Evolutionary conservation across 2,329 filamentous ascomycete genomes (phyloP).

Genomic region (Apiospora rasikravindrae): DNA sequence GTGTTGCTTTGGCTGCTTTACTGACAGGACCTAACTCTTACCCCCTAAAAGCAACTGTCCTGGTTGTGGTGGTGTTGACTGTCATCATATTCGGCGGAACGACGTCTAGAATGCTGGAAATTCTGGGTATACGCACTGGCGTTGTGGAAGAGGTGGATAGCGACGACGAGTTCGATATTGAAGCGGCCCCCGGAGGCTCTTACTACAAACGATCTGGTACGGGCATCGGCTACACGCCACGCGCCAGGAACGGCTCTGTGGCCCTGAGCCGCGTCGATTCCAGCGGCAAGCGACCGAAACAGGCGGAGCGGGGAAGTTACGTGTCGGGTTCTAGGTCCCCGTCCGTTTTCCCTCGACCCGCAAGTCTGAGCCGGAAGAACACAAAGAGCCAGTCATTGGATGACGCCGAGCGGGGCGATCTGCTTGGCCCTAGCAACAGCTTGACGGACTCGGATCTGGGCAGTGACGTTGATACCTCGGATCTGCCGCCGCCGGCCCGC

Average conservation of each 20-base stretch:
- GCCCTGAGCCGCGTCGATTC: slow-evolving; percentile 58
- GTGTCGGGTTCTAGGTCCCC: slow-evolving; percentile 60
- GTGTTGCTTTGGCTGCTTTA: slow-evolving; percentile 90
- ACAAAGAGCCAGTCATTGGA: slow-evolving; percentile 47
- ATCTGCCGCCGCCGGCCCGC: slow-evolving; percentile 66
- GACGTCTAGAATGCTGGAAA: slow-evolving; percentile 96
- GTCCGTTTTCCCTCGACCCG: slow-evolving; percentile 47
- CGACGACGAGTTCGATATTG: slow-evolving; percentile 98
- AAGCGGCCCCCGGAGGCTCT: slow-evolving; percentile 71
- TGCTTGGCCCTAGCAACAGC: slow-evolving; percentile 54
- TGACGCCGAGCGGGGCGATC: slow-evolving; percentile 61
- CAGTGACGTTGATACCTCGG: slow-evolving; percentile 69
- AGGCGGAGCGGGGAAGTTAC: slow-evolving; percentile 51
- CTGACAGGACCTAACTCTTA: slow-evolving; percentile 81
- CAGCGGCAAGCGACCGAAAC: slow-evolving; percentile 32
- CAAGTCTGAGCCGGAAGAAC: slow-evolving; percentile 59
- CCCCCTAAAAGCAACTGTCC: slow-evolving; percentile 89
- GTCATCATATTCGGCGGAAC: slow-evolving; percentile 99
- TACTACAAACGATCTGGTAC: slow-evolving; percentile 82
- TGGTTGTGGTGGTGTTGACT: slow-evolving; percentile 95
- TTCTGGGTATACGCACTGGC: slow-evolving; percentile 92
- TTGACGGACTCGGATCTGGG: slow-evolving; percentile 64
- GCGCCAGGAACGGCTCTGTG: slow-evolving; percentile 64
- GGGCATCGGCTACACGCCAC: slow-evolving; percentile 78
- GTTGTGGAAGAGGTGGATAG: slow-evolving; percentile 97